Base-by-base conservation (phyloP, 1,284 basidiomycete genomes). In the Coniferiporia weirii region DNA sequence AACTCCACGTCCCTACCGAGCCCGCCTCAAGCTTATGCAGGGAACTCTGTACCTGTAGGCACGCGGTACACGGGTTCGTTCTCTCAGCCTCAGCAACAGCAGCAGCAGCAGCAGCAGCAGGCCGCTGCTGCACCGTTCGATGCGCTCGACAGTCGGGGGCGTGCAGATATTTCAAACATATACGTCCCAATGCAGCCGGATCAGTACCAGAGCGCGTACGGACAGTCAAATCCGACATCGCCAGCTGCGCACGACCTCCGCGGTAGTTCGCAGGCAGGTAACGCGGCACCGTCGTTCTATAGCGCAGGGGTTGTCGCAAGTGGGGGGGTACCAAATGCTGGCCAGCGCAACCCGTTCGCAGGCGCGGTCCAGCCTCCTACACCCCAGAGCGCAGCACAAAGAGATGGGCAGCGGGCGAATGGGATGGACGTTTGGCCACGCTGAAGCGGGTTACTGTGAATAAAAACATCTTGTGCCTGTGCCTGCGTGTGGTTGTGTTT, bases 151-250 rank as follows among this genome's bases (percentile, higher is more conserved):
- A 27, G 27, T 62, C 76, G 82, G 55, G 57, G 57, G 15, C 78
- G 85, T 54, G 74, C 80, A 38, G 87, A 89, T 55, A 82, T 88
- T 51, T 82, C 81, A 50, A 79, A 79, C 59, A 69, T 91, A 70
- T 92, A 84, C 67, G 84, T 83, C 44, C 89, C 89, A 1, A 80
- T 91, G 77, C 90, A 91, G 68, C 85, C 89, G 34, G 88, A 91
- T 36, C 84, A 87, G 65, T 90, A 82, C 68, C 79, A 80, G 64
- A 59, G 35, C 27, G 69, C 78, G 38, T 89, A 88, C 66, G 69
- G 75, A 15, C 67, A 70, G 45, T 67, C 73, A 49, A 68, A 71
- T 52, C 67, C 71, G 32, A 66, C 76, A 52, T 66, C 74, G 15
- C 65, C 73, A 45, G 60, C 66, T 3, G 44, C 44, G 17, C 64